Evolutionary conservation across 1,284 basidiomycete species (phyloP), one percentile per base, ranked within the genome.

Genomic region (Taiwanofungus camphoratus): DNA sequence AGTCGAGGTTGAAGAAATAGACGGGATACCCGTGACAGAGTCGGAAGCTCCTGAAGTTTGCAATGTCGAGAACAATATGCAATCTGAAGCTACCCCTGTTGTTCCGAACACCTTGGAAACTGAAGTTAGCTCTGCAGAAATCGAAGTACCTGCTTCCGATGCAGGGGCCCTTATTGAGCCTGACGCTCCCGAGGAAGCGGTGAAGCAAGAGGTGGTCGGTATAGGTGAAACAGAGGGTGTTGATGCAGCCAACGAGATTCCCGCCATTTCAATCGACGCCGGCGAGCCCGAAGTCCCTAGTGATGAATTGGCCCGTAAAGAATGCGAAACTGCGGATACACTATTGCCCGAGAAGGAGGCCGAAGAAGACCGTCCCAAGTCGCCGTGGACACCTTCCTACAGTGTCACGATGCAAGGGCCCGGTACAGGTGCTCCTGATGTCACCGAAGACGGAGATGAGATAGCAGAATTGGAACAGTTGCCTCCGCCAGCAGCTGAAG

Each of bases 321-420:
- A 34, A 16, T 13, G 31, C 8, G 30, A 46, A 23, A 16, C 18
- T 16, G 34, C 41, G 13, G 21, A 18, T 12, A 29, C 26, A 24
- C 24, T 39, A 24, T 38, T 22, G 5, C 15, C 31, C 16, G 16
- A 31, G 11, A 13, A 26, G n/a, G 18, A 23, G 15, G 43, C 30
- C 3, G 3, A 20, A 20, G 35, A 48, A 13, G 58, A 65, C 30
- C 52, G 61, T 29, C 64, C 65, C n/a, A 64, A 61, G 50, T 65
- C 65, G 6, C 68, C 68, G 4, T 71, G 66, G 67, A 69, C 66
- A 5, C 66, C 68, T 4, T 70, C 68, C 3, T 71, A 70, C 54
- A 65, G 60, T 36, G 69, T 70, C 23, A 63, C 53, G 5, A 58
- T 42, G 19, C 68, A 68, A 53, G 68, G 66, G 32, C 60, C 63